Evolutionary conservation across 768 basidiomycete species (phyloP).

Genomic region (Pholiota microspora): DNA sequence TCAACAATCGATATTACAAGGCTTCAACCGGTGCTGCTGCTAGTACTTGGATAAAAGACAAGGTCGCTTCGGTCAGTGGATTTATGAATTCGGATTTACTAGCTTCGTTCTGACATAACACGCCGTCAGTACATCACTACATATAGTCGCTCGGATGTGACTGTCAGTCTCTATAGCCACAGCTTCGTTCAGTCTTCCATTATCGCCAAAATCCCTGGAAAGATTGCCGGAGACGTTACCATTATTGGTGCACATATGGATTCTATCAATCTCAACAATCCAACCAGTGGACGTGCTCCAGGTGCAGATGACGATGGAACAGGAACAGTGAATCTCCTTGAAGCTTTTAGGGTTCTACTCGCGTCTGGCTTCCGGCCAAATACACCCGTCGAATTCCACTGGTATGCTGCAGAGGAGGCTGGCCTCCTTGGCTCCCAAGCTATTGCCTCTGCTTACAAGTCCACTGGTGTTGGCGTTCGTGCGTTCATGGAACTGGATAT

Average conservation of each 20-base stretch:
- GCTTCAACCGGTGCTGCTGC: conserved; percentile 35
- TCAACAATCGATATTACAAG: conserved; percentile 43
- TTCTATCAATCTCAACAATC: conserved; percentile 37
- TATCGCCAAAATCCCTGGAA: conserved; percentile 36
- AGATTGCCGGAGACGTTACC: conserved; percentile 27
- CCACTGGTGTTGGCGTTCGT: conserved; percentile 39
- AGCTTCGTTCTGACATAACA: not conserved
- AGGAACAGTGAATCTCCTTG: conserved; percentile 42
- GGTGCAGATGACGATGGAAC: conserved; percentile 52
- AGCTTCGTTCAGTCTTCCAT: conserved; percentile 33
- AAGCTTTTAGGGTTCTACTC: conserved; percentile 39
- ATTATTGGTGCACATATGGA: conserved; percentile 44
- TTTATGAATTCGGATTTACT: not conserved
- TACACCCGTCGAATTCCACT: conserved; percentile 45
- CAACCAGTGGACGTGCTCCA: conserved; percentile 40
- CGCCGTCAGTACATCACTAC: conserved; percentile 21
- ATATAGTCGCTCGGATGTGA: conserved; percentile 26
- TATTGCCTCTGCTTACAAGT: conserved; percentile 49
- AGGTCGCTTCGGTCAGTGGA: conserved; percentile 25
- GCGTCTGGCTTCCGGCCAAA: conserved; percentile 36
- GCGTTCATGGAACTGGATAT: conserved; percentile 51
- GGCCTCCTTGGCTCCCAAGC: conserved; percentile 52
- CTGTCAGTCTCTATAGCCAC: conserved; percentile 28
- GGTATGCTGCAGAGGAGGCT: conserved; percentile 45
- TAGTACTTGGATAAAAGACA: conserved; percentile 36